A percentile compares a stretch with the other conserved stretches of the same genome.
Evolutionary conservation across 1,284 basidiomycete genomes (phyloP).

Genomic region (Xanthoconium separans): DNA sequence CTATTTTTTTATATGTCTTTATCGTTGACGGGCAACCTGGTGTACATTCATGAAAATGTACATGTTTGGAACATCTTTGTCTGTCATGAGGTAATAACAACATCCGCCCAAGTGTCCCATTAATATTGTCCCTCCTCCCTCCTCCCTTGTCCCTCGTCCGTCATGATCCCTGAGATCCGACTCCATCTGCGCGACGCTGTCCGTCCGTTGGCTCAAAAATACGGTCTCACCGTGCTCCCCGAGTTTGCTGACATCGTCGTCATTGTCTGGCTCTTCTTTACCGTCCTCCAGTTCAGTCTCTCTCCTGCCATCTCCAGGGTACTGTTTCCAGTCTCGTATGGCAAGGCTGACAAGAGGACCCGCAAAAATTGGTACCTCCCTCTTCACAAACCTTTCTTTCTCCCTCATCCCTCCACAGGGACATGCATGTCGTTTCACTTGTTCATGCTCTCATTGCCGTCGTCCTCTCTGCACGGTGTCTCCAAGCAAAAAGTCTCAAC

Average conservation of each 20-base stretch:
- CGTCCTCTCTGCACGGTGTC: slow-evolving; percentile 40
- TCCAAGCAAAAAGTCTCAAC: slow-evolving; percentile 37
- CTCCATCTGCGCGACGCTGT: slow-evolving; percentile 27
- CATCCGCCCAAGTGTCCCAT: not conserved
- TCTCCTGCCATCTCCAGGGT: slow-evolving; percentile 47
- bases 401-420: slow-evolving; percentile 35
- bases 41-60: slow-evolving; percentile 32
- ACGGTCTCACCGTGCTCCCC: slow-evolving; percentile 41
- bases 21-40: slow-evolving; percentile 25
- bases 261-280: slow-evolving; percentile 50
- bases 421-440: slow-evolving; percentile 53
- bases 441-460: slow-evolving; percentile 46
- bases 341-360: slow-evolving; percentile 39
- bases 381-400: not conserved
- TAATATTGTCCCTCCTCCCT: not conserved
- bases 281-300: slow-evolving; percentile 47
- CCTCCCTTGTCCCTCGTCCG: not conserved
- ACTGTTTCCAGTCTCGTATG: slow-evolving; percentile 45
- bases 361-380: slow-evolving; percentile 53
- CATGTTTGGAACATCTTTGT: slow-evolving; percentile 21
- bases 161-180: slow-evolving; percentile 32
- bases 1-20: slow-evolving; percentile 36
- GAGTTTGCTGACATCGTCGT: slow-evolving; percentile 71
- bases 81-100: slow-evolving; percentile 19
- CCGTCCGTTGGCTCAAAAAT: slow-evolving; percentile 23